Conservation (phyloP, 805 yeast genomes). For the Starmerella geochares region DNA sequence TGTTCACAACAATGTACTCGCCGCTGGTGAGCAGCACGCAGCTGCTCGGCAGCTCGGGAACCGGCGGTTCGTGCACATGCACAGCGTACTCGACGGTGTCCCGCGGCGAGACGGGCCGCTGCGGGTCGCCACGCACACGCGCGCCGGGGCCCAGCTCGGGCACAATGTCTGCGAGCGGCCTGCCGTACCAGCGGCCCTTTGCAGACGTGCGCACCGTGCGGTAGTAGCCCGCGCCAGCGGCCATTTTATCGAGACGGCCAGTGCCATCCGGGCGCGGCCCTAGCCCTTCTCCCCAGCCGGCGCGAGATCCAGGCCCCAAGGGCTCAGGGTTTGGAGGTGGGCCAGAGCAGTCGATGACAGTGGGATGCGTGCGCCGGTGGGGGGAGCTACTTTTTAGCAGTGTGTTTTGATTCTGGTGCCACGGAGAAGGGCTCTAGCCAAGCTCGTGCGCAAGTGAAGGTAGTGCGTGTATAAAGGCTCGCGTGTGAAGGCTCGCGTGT, state of each 20-base stretch:
- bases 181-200: slow-evolving; percentile 27
- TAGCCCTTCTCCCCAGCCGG: no score
- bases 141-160: slow-evolving; percentile 22
- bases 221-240: slow-evolving; percentile 17
- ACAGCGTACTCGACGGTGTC: slow-evolving; percentile 67
- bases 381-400: no score
- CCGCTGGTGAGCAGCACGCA: slow-evolving; percentile 58
- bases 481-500: no score
- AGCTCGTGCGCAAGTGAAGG: no score
- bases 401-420: no score
- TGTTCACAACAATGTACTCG: slow-evolving; percentile 67
- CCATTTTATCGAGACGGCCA: neutral
- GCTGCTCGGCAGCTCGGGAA: slow-evolving; percentile 40
- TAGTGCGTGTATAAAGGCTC: no score
- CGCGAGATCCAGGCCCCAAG: no score
- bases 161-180: slow-evolving; percentile 13
- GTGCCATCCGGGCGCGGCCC: neutral
- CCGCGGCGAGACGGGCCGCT: slow-evolving; percentile 53
- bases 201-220: slow-evolving; percentile 21
- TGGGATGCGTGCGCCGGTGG: no score
- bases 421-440: no score
- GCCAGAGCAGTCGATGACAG: no score
- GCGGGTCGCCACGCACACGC: slow-evolving; percentile 14
- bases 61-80: slow-evolving; percentile 88
- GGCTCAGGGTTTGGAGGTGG: no score